These are phyloP conservation scores for Penicillium sp. DNA, from an alignment of 2,329 filamentous ascomycete species.

Conservation along the genomic window DNA sequence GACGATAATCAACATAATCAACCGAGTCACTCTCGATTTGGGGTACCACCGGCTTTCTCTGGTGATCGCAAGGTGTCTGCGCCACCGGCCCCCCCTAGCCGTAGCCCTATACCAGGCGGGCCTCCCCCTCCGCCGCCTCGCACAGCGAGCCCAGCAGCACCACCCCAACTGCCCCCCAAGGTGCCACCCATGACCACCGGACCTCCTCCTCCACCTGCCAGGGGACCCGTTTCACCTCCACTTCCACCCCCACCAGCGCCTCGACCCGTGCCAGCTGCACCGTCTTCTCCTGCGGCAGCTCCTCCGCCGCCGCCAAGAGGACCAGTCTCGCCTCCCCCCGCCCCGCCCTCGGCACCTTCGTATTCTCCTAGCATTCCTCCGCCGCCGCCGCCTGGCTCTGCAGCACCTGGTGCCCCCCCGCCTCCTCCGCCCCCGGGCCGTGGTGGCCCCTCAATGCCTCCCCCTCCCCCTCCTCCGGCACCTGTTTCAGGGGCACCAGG, in stretches of 20 bases:
- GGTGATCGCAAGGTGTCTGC: constrained; percentile 61
- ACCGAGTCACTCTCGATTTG: constrained; percentile 55
- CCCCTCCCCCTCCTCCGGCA: constrained; percentile 41
- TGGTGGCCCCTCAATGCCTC: constrained; percentile 9
- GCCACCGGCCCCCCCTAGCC: constrained; percentile 72
- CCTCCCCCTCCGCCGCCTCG: constrained; percentile 67
- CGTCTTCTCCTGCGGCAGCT: constrained; percentile 35
- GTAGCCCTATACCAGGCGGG: constrained; percentile 55
- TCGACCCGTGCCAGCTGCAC: constrained; percentile 28
- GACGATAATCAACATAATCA: constrained; percentile 61
- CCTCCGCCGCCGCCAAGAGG: constrained; percentile 46
- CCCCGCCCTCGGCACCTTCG: constrained; percentile 21
- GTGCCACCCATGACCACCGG: constrained; percentile 40
- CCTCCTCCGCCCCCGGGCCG: constrained; percentile 40
- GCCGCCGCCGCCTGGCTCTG: constrained; percentile 29
- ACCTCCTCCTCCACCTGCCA: constrained; percentile 59
- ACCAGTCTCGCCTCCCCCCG: constrained; percentile 33
- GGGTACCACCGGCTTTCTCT: constrained; percentile 75
- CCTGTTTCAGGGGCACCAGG: constrained; percentile 29
- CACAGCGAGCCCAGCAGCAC: constrained; percentile 42
- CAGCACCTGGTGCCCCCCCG: constrained; percentile 36
- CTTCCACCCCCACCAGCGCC: constrained; percentile 24
- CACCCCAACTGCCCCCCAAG: constrained; percentile 52
- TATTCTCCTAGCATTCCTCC: constrained; percentile 40
- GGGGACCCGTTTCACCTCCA: constrained; percentile 49